These are phyloP conservation scores for Aspergillus diversus DNA, from an alignment of 495 filamentous ascomycete genomes.

Conservation along the genomic window DNA sequence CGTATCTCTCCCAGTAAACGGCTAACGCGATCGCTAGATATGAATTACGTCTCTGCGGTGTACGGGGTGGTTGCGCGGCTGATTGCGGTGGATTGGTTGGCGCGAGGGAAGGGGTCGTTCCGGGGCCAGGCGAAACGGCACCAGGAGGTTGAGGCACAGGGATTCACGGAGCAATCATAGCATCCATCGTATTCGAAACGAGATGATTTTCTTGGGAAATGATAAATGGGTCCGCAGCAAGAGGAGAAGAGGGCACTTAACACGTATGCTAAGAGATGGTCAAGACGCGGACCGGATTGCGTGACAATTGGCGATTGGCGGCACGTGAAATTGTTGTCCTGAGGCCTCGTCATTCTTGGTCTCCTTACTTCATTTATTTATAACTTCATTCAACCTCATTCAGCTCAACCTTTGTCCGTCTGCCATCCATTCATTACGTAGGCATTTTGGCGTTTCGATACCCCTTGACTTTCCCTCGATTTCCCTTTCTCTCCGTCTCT, in stretches of 20 bases:
- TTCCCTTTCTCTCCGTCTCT: neutral
- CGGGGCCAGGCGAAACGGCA: constrained; percentile 35
- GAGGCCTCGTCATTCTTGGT: no score
- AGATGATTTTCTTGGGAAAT: neutral
- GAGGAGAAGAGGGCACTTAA: no score
- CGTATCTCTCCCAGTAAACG: neutral
- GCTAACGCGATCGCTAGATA: constrained; percentile 21
- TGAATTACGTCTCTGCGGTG: constrained; percentile 60
- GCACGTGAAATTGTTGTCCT: neutral
- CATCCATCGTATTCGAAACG: neutral
- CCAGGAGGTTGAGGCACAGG: constrained; percentile 11
- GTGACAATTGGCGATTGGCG: neutral
- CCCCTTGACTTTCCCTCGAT: neutral
- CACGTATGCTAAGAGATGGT: neutral
- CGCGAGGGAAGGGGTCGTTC: constrained; percentile 44
- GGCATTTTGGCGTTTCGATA: no score
- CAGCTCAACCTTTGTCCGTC: no score
- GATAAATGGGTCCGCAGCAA: no score
- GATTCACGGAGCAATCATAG: neutral
- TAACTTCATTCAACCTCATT: no score
- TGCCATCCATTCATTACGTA: no score
- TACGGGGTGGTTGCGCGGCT: constrained; percentile 47
- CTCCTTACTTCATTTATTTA: no score
- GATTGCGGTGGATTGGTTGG: constrained; percentile 46
- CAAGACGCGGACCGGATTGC: neutral